These are phyloP conservation scores for Pestalotiopsis sp. DNA, from an alignment of 2,329 filamentous ascomycete genomes.

Conservation along the genomic window DNA sequence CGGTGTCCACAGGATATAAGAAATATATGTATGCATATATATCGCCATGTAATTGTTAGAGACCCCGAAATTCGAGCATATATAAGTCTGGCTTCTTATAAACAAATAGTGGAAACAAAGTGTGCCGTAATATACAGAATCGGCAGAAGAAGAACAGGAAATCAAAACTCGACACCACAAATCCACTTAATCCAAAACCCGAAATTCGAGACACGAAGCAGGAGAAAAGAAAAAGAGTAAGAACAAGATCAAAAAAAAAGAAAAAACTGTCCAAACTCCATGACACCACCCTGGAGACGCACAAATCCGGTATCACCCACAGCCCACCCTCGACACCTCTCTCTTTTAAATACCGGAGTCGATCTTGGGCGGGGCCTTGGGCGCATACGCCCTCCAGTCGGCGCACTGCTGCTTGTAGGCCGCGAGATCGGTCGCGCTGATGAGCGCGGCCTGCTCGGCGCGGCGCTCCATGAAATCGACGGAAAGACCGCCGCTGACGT, in stretches of 20 bases:
- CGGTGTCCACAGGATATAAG: too few species aligned
- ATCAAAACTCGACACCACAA: neutral
- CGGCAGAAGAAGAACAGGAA: neutral
- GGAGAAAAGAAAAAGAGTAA: neutral
- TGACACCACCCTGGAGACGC: neutral
- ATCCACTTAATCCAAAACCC: neutral
- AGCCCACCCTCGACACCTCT: neutral
- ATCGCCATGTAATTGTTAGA: neutral
- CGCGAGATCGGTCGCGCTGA: neutral
- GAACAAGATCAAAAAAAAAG: neutral
- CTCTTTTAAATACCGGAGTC: constrained; percentile 9
- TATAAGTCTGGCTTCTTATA: neutral
- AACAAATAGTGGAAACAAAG: neutral
- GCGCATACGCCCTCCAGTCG: constrained; percentile 10
- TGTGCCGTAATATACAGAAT: neutral
- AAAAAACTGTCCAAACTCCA: neutral
- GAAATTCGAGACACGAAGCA: neutral
- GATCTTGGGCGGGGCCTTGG: constrained; percentile 2
- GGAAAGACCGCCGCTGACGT: constrained; percentile 47
- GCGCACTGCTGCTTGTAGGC: constrained; percentile 11
- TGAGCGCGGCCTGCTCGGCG: constrained; percentile 9
- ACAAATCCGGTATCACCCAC: neutral
- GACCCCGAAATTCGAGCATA: neutral
- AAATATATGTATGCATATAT: neutral
- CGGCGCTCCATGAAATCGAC: constrained; percentile 48